Evolutionary conservation across 176 grass and related monocot genomes (phyloP).

Genomic region (Hordeum marinum): DNA sequence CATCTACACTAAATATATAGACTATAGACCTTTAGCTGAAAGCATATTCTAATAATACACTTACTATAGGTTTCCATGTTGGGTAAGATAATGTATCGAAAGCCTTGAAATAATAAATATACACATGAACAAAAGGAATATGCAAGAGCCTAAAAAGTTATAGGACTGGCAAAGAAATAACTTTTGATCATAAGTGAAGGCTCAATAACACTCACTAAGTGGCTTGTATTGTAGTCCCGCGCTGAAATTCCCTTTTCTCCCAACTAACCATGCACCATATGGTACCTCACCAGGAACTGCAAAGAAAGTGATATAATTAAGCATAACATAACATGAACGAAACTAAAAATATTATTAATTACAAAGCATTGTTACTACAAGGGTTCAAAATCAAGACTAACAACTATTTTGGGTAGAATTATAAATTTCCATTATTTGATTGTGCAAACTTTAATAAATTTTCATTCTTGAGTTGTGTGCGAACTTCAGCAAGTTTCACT

Average conservation of each 20-base stretch:
- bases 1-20: too few relatives aligned
- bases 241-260: background rate
- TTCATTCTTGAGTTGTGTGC: too few relatives aligned
- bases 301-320: background rate
- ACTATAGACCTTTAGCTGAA: too few relatives aligned
- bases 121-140: background rate
- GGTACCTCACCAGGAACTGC: background rate
- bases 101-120: background rate
- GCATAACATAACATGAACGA: background rate
- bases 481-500: background rate
- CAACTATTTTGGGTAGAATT: background rate
- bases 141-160: background rate
- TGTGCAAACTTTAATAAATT: too few relatives aligned
- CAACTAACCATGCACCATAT: background rate
- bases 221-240: background rate
- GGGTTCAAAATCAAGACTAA: background rate
- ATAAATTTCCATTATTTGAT: too few relatives aligned
- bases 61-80: too few relatives aligned
- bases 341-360: too few relatives aligned
- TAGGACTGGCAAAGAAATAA: background rate
- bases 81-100: background rate
- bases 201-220: background rate
- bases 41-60: too few relatives aligned
- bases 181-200: background rate
- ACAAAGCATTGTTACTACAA: background rate